Conservation (phyloP, 2,329 filamentous ascomycete species). For the Helotiales sp. region DNA sequence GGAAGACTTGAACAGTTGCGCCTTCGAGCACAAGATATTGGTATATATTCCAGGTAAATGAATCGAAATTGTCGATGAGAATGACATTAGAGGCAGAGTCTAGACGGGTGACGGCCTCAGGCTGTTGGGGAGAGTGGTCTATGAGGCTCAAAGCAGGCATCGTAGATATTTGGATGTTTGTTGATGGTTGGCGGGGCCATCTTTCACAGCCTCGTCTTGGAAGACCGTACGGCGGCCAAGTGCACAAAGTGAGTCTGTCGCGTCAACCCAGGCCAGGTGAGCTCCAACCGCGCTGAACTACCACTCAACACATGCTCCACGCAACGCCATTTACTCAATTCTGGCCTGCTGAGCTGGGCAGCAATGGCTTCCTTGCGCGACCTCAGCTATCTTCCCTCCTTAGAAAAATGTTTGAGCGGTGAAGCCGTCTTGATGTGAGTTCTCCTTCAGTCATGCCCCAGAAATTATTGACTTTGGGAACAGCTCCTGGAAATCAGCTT, state of each 20-base stretch:
- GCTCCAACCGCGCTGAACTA: slow-evolving; percentile 1
- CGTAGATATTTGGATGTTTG: slow-evolving; percentile 7
- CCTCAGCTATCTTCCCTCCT: slow-evolving; percentile 75
- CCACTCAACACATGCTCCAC: slow-evolving; percentile 31
- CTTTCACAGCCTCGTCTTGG: neutral
- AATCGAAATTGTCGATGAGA: slow-evolving; percentile 98
- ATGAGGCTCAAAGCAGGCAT: slow-evolving; percentile 53
- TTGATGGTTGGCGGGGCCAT: neutral
- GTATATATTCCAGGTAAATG: slow-evolving; percentile 99
- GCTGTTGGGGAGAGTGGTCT: slow-evolving; percentile 87
- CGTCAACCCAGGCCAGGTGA: slow-evolving; percentile 21
- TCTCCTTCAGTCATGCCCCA: neutral
- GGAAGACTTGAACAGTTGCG: slow-evolving; percentile 82
- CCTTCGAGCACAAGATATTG: slow-evolving; percentile 98
- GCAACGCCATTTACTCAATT: slow-evolving; percentile 25
- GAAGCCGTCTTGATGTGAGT: slow-evolving; percentile 77
- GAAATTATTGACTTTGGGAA: slow-evolving; percentile 4
- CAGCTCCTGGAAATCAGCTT: slow-evolving; percentile 64
- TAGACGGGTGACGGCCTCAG: slow-evolving; percentile 70
- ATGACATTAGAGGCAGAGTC: slow-evolving; percentile 85
- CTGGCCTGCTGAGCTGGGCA: slow-evolving; percentile 46
- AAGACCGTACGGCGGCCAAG: neutral
- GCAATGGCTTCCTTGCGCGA: slow-evolving; percentile 71
- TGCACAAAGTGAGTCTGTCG: slow-evolving; percentile 15
- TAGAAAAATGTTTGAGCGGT: slow-evolving; percentile 82